Evolutionary conservation across 2,329 filamentous ascomycete species (phyloP), one percentile per base, ranked within the genome.

Genomic region (Calonectria ilicicola): DNA sequence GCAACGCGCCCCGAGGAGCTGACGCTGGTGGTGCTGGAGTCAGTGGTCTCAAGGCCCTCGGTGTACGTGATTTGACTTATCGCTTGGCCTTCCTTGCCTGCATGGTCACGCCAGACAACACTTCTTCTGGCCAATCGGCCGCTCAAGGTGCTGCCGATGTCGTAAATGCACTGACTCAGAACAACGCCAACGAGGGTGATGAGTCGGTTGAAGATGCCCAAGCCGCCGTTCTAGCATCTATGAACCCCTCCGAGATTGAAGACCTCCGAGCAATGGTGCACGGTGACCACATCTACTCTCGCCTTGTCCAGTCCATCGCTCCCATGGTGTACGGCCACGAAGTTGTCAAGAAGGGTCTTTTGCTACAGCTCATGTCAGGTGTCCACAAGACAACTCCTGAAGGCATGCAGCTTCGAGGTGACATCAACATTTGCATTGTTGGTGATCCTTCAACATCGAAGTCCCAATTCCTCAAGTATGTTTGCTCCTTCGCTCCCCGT

Each of bases 351-450:
- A 99, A 99, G 84, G 97, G 97, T 35, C 88, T 99, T 27, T 90
- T 99, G 9, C 89, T 99, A 49, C 97, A 99, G 84, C 89, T 99
- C 58, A 95, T 99, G 90, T 95, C 95, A n/a, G 97, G 97, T 87
- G 95, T 99, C 2, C 92, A 92, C 85, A 99, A 99, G 84, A 91
- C 91, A 26, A 99, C 97, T 0, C 90, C 95, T 0, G 97, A 99
- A 85, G 96, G 95, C 74, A 98, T 99, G 95, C 92, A 96, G 75
- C 89, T 99, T 51, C 93, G 97, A 89, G 97, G 97, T 77, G 97
- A 99, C 82, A 96, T 99, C 87, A 99, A 99, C 86, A 98, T 99
- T 74, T 99, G 97, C 84, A 95, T 99, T 78, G 97, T 99, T 71
- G 97, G 97, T 72, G 97, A 99, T 82, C 97, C 97, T 1, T 98